Conservation (phyloP, 176 grass and related monocot species). For the Triticum urartu region DNA sequence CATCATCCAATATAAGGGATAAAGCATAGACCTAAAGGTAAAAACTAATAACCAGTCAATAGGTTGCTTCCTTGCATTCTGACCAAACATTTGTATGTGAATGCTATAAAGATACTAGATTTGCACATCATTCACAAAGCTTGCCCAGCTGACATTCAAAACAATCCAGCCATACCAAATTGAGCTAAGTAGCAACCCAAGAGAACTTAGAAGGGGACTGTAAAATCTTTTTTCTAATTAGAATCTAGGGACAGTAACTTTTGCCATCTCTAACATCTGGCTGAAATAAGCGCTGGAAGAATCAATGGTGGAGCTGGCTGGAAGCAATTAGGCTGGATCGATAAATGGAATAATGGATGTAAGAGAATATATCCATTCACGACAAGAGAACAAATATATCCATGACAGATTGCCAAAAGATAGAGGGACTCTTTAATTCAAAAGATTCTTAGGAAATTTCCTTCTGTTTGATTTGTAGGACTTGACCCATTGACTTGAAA, state of each 20-base stretch:
- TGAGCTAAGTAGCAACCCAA: no score
- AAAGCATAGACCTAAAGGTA: no score
- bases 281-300: background rate
- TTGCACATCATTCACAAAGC: no score
- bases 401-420: background rate
- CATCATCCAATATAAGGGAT: background rate
- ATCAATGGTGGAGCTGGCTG: background rate
- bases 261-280: background rate
- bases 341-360: background rate
- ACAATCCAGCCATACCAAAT: no score
- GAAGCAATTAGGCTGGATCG: background rate
- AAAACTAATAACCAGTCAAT: no score
- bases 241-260: background rate
- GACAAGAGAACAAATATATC: background rate
- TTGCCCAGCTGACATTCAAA: no score
- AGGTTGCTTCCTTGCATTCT: no score
- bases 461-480: background rate
- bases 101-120: no score
- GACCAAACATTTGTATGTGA: no score
- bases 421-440: background rate
- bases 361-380: background rate
- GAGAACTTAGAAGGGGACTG: no score
- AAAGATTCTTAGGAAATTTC: background rate
- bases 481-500: background rate
- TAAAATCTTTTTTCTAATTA: background rate